Percentiles rank a stretch among this genome's conserved stretches.
Conservation (phyloP, 2,329 filamentous ascomycete species). For the Penicillium sp. region DNA sequence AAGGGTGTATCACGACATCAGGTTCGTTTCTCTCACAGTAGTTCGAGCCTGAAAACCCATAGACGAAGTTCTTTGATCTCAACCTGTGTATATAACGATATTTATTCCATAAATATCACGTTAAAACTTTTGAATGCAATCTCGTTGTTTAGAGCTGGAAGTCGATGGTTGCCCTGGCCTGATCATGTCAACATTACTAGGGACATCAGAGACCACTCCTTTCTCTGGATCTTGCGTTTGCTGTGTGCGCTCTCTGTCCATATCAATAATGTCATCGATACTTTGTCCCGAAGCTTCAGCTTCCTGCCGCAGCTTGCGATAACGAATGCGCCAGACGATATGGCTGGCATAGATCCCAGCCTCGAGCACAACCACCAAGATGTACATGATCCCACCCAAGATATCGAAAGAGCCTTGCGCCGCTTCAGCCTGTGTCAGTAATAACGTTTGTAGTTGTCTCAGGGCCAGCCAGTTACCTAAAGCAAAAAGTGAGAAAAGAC, state of each 20-base stretch:
- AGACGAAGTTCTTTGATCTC: too few relatives aligned
- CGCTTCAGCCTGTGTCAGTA: conserved; percentile 40
- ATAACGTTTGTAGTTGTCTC: too few relatives aligned
- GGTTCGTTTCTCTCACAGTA: too few relatives aligned
- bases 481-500: conserved; percentile 65
- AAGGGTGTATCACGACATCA: too few relatives aligned
- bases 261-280: conserved; percentile 57
- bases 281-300: conserved; percentile 56
- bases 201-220: not conserved
- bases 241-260: conserved; percentile 7
- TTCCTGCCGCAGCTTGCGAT: conserved; percentile 54
- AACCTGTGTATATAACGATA: too few relatives aligned
- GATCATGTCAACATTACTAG: conserved; percentile 3
- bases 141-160: not conserved
- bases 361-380: conserved; percentile 62
- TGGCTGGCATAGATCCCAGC: conserved; percentile 63
- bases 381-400: conserved; percentile 62
- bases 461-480: conserved; percentile 46
- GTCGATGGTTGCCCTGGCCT: not conserved
- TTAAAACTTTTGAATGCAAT: not conserved
- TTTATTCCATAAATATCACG: not conserved
- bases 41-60: too few relatives aligned
- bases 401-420: conserved; percentile 64
- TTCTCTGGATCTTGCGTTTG: conserved; percentile 10
- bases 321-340: conserved; percentile 60